Evolutionary conservation across 192 early-diverging fungal genomes (phyloP).

Genomic region (Mortierella alpina): DNA sequence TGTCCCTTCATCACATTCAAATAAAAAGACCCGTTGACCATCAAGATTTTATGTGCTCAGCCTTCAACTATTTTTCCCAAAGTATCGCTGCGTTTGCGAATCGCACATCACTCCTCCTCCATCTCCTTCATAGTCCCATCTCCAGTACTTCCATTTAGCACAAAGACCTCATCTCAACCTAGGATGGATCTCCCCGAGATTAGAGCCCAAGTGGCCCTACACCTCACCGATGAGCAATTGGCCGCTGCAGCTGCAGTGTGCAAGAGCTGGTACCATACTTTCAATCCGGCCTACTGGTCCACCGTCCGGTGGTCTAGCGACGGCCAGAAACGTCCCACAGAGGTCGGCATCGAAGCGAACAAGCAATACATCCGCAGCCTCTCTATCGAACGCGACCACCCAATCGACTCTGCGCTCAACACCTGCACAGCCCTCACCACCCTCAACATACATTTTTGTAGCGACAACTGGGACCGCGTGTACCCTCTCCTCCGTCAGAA

Average conservation of each 20-base stretch:
- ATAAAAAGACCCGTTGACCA: neutral
- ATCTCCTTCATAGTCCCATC: too few species aligned
- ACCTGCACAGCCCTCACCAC: too few species aligned
- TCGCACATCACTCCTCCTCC: too few species aligned
- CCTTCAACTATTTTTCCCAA: too few species aligned
- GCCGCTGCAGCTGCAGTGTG: neutral
- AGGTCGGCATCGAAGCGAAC: neutral
- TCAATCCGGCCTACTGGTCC: neutral
- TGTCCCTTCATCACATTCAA: neutral
- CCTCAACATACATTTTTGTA: too few species aligned
- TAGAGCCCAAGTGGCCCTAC: neutral
- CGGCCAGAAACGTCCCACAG: neutral
- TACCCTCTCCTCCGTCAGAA: neutral
- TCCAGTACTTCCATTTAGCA: too few species aligned
- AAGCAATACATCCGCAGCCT: neutral
- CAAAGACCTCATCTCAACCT: too few species aligned
- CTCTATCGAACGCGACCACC: too few species aligned
- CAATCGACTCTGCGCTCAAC: too few species aligned
- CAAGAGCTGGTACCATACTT: slow-evolving; percentile 4
- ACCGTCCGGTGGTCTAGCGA: neutral
- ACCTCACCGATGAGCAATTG: neutral
- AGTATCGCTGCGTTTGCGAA: too few species aligned
- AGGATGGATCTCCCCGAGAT: slow-evolving; percentile 7
- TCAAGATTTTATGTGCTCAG: too few species aligned
- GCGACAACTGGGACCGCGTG: too few species aligned